Evolutionary conservation across 2,329 filamentous ascomycete species (phyloP).

Genomic region (Paecilomyces formosus): DNA sequence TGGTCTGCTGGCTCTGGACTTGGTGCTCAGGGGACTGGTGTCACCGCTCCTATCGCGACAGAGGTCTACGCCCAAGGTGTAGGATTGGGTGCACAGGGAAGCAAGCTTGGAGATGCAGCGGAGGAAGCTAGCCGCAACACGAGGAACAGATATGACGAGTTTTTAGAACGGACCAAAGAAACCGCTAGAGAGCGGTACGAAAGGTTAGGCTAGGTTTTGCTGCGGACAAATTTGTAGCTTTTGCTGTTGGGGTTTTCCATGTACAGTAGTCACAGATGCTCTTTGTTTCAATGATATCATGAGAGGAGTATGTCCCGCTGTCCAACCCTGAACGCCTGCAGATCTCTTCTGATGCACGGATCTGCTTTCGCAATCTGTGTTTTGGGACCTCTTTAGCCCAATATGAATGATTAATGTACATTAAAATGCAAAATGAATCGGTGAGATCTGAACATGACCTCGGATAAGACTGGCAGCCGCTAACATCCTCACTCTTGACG

Average conservation of each 20-base stretch:
- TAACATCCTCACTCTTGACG: too few relatives aligned
- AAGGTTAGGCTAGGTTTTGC: slow-evolving; percentile 23
- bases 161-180: slow-evolving; percentile 40
- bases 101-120: slow-evolving; percentile 42
- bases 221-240: not conserved
- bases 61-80: slow-evolving; percentile 45
- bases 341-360: not conserved
- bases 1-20: slow-evolving; percentile 42
- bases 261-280: not conserved
- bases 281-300: not conserved
- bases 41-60: slow-evolving; percentile 40
- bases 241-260: not conserved
- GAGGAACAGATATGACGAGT: slow-evolving; percentile 39
- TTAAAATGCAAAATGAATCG: not conserved
- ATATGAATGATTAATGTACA: not conserved
- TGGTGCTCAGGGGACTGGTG: slow-evolving; percentile 41
- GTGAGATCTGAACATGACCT: not conserved
- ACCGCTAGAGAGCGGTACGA: slow-evolving; percentile 42
- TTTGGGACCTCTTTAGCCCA: not conserved
- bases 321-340: not conserved
- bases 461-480: too few relatives aligned
- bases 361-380: not conserved
- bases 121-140: slow-evolving; percentile 43
- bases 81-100: slow-evolving; percentile 41
- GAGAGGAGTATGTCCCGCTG: not conserved